phyloP scores from a whole-genome alignment of 177 flowering plant species.

The Telopea speciosissima region DNA sequence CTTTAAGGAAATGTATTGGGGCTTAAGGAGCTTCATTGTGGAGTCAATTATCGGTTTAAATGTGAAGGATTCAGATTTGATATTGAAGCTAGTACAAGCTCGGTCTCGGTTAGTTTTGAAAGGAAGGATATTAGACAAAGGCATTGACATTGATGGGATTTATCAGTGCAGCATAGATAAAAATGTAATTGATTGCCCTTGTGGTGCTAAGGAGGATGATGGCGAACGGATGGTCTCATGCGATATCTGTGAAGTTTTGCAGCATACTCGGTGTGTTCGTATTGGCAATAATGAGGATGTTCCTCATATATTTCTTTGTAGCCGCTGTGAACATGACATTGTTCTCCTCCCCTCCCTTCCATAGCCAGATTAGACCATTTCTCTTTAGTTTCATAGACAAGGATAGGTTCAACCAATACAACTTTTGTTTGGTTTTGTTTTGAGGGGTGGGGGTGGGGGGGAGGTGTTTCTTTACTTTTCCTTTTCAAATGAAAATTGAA shows the following conservation, averaged over 20 bases:
- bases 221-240: constrained; percentile 81
- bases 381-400: not conserved
- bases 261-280: constrained; percentile 67
- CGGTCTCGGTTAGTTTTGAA: constrained; percentile 36
- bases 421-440: not conserved
- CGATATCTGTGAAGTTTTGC: constrained; percentile 86
- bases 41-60: constrained; percentile 30
- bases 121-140: constrained; percentile 28
- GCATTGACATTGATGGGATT: constrained; percentile 11
- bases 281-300: constrained; percentile 44
- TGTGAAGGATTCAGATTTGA: constrained; percentile 34
- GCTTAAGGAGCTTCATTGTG: constrained; percentile 37
- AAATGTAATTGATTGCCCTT: constrained; percentile 52
- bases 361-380: constrained; percentile 6
- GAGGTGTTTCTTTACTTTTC: not conserved
- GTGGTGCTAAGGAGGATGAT: constrained; percentile 80
- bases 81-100: constrained; percentile 29
- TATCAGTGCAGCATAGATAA: constrained; percentile 24
- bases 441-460: not conserved
- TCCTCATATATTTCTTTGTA: constrained; percentile 70
- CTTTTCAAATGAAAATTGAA: not conserved
- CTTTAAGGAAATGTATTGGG: constrained; percentile 66
- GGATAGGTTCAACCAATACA: not conserved
- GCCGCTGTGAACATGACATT: constrained; percentile 63
- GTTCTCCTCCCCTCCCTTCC: constrained; percentile 45